Evolutionary conservation across 495 filamentous ascomycete species (phyloP).

Genomic region (Tuber melanosporum): DNA sequence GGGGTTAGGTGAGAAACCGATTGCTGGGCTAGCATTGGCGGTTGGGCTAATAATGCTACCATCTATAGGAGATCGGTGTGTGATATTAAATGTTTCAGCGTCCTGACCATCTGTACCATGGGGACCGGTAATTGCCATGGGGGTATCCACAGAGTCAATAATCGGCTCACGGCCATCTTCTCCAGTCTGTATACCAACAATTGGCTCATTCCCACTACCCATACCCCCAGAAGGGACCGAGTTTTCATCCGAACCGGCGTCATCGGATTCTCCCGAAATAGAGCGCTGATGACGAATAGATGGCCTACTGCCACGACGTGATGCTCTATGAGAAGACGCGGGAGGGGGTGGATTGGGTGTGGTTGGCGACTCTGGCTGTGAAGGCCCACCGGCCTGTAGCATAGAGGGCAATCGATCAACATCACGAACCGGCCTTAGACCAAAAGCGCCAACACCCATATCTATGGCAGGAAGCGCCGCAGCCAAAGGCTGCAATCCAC

Average conservation of each 20-base stretch:
- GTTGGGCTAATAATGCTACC: slow-evolving; percentile 72
- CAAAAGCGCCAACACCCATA: slow-evolving; percentile 60
- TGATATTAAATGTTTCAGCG: slow-evolving; percentile 88
- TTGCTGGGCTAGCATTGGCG: slow-evolving; percentile 54
- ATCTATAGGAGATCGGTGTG: slow-evolving; percentile 79
- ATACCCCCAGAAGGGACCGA: slow-evolving; percentile 59
- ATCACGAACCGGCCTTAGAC: slow-evolving; percentile 74
- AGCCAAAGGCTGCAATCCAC: slow-evolving; percentile 56
- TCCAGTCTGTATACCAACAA: slow-evolving; percentile 67
- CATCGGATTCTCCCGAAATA: slow-evolving; percentile 78
- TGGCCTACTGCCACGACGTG: slow-evolving; percentile 55
- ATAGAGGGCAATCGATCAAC: slow-evolving; percentile 80
- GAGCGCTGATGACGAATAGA: slow-evolving; percentile 84
- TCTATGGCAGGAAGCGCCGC: slow-evolving; percentile 69
- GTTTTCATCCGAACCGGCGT: slow-evolving; percentile 73
- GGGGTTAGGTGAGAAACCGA: slow-evolving; percentile 71
- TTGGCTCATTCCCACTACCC: slow-evolving; percentile 60
- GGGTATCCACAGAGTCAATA: slow-evolving; percentile 66
- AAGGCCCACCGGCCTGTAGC: slow-evolving; percentile 65
- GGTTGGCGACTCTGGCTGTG: slow-evolving; percentile 88
- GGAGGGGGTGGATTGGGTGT: slow-evolving; percentile 65
- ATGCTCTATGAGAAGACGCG: slow-evolving; percentile 35
- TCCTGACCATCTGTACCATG: slow-evolving; percentile 79
- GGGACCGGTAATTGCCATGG: slow-evolving; percentile 66
- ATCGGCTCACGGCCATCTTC: slow-evolving; percentile 70